A percentile compares a stretch with the other conserved stretches of the same genome.
Evolutionary conservation across 208 protist genomes (phyloP).

Genomic region (Crithidia sp.): DNA sequence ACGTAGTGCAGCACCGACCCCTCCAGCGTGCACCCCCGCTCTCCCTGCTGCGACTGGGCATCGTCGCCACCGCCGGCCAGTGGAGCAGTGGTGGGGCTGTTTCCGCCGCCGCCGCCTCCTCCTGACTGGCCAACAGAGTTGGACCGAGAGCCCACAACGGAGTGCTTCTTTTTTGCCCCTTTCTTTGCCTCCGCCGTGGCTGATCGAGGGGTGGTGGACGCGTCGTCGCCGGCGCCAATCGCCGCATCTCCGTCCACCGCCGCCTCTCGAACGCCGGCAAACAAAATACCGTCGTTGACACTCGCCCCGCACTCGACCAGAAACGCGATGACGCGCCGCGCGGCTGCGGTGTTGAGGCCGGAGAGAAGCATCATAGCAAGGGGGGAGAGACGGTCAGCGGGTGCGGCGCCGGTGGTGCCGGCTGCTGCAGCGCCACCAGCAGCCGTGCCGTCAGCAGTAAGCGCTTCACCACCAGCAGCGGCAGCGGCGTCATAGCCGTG

Average conservation of each 20-base stretch:
- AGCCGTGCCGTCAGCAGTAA: neutral
- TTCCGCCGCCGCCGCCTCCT: neutral
- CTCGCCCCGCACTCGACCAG: constrained; percentile 61
- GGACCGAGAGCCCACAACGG: neutral
- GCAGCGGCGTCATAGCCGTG: neutral
- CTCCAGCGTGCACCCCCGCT: constrained; percentile 11
- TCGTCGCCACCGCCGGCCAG: neutral
- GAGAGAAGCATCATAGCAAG: constrained; percentile 55
- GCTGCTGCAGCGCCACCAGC: neutral
- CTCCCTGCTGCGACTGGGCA: neutral
- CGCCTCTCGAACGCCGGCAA: neutral
- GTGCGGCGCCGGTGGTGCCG: neutral
- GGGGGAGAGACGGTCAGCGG: constrained; percentile 17
- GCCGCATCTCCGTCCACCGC: neutral
- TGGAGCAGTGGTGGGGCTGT: neutral
- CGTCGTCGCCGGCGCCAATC: neutral
- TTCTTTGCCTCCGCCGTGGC: neutral
- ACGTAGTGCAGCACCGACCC: constrained; percentile 80
- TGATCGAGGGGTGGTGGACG: neutral
- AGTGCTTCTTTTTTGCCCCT: constrained; percentile 3
- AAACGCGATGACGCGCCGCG: constrained; percentile 49
- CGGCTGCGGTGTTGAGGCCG: constrained; percentile 37
- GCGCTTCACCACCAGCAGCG: neutral
- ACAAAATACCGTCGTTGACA: constrained; percentile 52
- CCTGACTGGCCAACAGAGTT: neutral